phyloP scores from a whole-genome alignment of 768 basidiomycete genomes.

The Agrocybe chaxingu region DNA sequence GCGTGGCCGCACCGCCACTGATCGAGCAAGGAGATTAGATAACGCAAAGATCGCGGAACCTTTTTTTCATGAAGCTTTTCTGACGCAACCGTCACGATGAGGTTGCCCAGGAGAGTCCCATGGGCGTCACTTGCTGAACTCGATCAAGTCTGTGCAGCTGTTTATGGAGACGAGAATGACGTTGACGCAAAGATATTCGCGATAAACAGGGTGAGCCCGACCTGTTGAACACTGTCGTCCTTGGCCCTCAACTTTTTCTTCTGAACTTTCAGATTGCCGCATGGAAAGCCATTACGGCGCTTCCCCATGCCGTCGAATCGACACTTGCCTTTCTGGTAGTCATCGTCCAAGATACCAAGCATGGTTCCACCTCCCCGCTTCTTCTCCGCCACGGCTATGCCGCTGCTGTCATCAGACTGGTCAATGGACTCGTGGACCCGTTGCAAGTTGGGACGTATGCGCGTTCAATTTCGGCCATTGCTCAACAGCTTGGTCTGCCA shows the following conservation, averaged over 20 bases:
- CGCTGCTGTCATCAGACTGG: conserved; percentile 79
- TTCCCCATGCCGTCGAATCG: conserved; percentile 84
- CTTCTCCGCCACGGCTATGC: conserved; percentile 76
- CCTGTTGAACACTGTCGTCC: neutral
- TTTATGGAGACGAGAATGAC: conserved; percentile 65
- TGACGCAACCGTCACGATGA: conserved; percentile 37
- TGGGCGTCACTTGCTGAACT: conserved; percentile 72
- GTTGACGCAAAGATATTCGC: conserved; percentile 52
- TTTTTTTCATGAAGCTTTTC: conserved; percentile 8
- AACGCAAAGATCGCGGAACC: neutral
- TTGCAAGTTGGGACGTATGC: conserved; percentile 88
- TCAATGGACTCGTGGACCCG: conserved; percentile 95
- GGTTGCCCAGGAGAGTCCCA: conserved; percentile 76
- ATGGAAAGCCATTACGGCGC: conserved; percentile 69
- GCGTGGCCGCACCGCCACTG: too few relatives aligned
- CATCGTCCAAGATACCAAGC: conserved; percentile 49
- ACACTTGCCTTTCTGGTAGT: conserved; percentile 60
- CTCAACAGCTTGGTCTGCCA: conserved; percentile 82
- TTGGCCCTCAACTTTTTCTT: conserved; percentile 1
- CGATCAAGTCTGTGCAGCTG: conserved; percentile 71
- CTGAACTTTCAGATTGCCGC: conserved; percentile 59
- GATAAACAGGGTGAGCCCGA: conserved; percentile 56
- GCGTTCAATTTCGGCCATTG: conserved; percentile 85
- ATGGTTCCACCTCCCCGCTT: conserved; percentile 33
- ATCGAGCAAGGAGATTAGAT: conserved; percentile 5